Conservation (phyloP, 306 rosid genomes). For the Potentilla sterilis region DNA sequence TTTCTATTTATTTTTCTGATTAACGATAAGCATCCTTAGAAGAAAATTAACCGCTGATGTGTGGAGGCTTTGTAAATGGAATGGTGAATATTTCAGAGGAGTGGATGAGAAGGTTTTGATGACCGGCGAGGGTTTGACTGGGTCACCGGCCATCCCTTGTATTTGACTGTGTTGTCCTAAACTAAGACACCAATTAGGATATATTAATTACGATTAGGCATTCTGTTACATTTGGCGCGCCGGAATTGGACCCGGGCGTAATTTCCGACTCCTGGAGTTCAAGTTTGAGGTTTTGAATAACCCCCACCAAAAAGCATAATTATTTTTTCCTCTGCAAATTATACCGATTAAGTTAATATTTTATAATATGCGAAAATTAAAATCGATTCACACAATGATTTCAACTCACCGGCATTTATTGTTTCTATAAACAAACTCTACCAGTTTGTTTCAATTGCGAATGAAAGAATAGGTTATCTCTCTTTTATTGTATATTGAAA, state of each 20-base stretch:
- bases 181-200: neutral
- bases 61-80: neutral
- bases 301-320: neutral
- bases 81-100: neutral
- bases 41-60: neutral
- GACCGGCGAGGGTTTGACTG: conserved; percentile 31
- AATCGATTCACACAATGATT: too few species aligned
- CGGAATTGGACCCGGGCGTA: too few species aligned
- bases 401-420: too few species aligned
- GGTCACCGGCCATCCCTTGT: conserved; percentile 8
- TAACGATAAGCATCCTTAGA: too few species aligned
- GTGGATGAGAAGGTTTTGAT: neutral
- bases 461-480: too few species aligned
- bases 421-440: too few species aligned
- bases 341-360: too few species aligned
- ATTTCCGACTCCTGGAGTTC: too few species aligned
- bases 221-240: neutral
- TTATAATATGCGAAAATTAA: too few species aligned
- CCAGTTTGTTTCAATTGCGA: too few species aligned
- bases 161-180: neutral
- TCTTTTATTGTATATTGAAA: too few species aligned
- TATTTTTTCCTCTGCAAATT: too few species aligned
- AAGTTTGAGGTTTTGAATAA: neutral
- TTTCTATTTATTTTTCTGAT: neutral
- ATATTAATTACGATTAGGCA: neutral